Evolutionary conservation across 2,329 filamentous ascomycete genomes (phyloP).

Genomic region (Colletotrichum australisinense): DNA sequence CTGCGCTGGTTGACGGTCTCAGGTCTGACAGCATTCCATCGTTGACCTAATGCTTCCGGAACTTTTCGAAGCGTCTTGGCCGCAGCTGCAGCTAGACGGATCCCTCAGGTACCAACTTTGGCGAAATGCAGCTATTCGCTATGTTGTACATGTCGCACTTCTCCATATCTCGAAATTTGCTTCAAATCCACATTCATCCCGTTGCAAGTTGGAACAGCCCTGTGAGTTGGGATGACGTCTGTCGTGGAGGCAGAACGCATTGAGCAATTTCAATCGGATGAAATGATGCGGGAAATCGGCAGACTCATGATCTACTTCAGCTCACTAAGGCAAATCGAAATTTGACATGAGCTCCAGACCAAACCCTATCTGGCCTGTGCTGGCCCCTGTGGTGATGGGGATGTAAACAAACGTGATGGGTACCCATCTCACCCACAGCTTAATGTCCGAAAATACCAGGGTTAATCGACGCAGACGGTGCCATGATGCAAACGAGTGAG

Average conservation of each 20-base stretch:
- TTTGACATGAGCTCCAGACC: constrained; percentile 22
- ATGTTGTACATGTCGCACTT: constrained; percentile 6
- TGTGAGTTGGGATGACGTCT: constrained; percentile 27
- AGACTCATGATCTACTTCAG: constrained; percentile 26
- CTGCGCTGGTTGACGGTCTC: not conserved
- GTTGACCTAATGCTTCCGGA: constrained; percentile 19
- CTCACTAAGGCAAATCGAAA: constrained; percentile 20
- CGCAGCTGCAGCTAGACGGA: constrained; percentile 24
- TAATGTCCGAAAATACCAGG: constrained; percentile 36
- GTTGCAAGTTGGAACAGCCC: constrained; percentile 3
- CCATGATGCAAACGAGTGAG: constrained; percentile 30
- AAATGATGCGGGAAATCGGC: constrained; percentile 25
- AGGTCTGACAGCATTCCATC: constrained; percentile 12
- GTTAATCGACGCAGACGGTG: constrained; percentile 22
- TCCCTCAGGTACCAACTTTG: not conserved
- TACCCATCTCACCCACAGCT: constrained; percentile 34
- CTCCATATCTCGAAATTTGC: not conserved
- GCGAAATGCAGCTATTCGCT: constrained; percentile 5
- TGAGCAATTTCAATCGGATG: constrained; percentile 33
- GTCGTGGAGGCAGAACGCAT: constrained; percentile 31
- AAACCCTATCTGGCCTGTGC: constrained; percentile 13
- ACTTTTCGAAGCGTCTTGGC: constrained; percentile 29
- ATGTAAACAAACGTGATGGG: constrained; percentile 30
- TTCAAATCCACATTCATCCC: not conserved
- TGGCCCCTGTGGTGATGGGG: constrained; percentile 6